Evolutionary conservation across 768 basidiomycete genomes (phyloP).

Genomic region (Polyporus arcularius): DNA sequence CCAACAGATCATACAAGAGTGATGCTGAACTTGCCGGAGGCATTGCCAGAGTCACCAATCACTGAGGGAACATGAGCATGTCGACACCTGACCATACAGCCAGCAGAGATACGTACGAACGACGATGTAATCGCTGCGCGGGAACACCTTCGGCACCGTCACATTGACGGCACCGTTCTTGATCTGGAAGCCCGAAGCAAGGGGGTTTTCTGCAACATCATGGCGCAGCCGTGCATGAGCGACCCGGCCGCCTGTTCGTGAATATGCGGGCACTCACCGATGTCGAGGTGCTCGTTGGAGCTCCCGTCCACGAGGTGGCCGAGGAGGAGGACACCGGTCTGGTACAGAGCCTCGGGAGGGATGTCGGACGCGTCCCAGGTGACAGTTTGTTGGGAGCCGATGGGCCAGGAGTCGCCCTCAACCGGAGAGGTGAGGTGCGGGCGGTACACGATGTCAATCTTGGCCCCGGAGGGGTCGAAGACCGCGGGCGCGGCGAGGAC

Average conservation of each 20-base stretch:
- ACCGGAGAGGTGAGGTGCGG: conserved; percentile 45
- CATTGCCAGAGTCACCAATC: conserved; percentile 50
- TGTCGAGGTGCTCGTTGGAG: conserved; percentile 51
- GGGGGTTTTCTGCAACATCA: conserved; percentile 39
- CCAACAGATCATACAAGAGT: background rate
- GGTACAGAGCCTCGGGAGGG: conserved; percentile 36
- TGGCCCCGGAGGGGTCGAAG: conserved; percentile 30
- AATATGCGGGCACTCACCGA: conserved; percentile 37
- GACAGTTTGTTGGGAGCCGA: conserved; percentile 40
- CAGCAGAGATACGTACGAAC: conserved; percentile 37
- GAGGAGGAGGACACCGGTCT: conserved; percentile 46
- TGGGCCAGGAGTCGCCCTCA: conserved; percentile 36
- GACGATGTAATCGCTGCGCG: conserved; percentile 45
- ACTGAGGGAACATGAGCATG: conserved; percentile 33
- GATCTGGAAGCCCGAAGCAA: conserved; percentile 44
- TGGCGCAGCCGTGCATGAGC: background rate
- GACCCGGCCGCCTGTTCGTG: background rate
- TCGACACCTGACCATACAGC: background rate
- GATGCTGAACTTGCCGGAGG: conserved; percentile 31
- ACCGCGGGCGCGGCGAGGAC: conserved; percentile 28
- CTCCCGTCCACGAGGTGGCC: conserved; percentile 38
- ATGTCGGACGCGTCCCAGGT: conserved; percentile 45
- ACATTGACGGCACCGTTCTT: conserved; percentile 39
- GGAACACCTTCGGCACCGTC: conserved; percentile 39
- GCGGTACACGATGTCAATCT: conserved; percentile 38